Evolutionary conservation across 352 stramenopile genomes (phyloP), one percentile per base, ranked within the genome.

Genomic region (Phytopythium delawarense): DNA sequence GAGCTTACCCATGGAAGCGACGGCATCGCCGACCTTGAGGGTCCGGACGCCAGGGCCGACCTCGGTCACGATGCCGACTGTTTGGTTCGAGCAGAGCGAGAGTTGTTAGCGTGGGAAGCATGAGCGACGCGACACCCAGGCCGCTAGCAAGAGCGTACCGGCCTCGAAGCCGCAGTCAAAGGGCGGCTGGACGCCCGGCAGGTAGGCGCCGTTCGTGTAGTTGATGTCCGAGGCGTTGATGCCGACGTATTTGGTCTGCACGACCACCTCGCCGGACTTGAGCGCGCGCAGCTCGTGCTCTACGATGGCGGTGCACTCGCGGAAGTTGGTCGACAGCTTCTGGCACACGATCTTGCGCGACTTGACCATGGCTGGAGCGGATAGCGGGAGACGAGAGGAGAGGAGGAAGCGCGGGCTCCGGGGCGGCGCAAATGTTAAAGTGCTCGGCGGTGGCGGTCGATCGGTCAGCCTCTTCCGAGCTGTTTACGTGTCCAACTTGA

Each of bases 301-400:
- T 49, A 88, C 80, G 66, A 92, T 88, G 56, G 71, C 72, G 23
- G 80, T 90, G 71, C 77, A 87, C 64, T 82, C 79, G 64, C 83
- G 83, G 61, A 92, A 92, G 71, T 92, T 84, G 61, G 83, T 87
- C 61, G 80, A 92, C 58, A 92, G 71, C 63, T 90, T 88, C 62
- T 84, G 74, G 61, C 82, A 91, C 49, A 91, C 76, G 59, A 91
- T 91, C 73, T 91, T 91, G 61, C 79, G 82, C 34, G 74, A 85
- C 73, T 83, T 68, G 34, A 75, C 58, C 72, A 84, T 84, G n/a
- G 23, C 18, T 44, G 42, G 44, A 42, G 61, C 20, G 49, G 63
- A 2, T 28, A 28, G 25, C 25, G 25, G 25, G 15, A 45, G 16
- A 25, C 30, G 39, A 35, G 53, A 28, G 25, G 25, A 28, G 25